These are phyloP conservation scores for Chlorociboria aeruginascens DNA, from an alignment of 495 filamentous ascomycete genomes.

Conservation along the genomic window DNA sequence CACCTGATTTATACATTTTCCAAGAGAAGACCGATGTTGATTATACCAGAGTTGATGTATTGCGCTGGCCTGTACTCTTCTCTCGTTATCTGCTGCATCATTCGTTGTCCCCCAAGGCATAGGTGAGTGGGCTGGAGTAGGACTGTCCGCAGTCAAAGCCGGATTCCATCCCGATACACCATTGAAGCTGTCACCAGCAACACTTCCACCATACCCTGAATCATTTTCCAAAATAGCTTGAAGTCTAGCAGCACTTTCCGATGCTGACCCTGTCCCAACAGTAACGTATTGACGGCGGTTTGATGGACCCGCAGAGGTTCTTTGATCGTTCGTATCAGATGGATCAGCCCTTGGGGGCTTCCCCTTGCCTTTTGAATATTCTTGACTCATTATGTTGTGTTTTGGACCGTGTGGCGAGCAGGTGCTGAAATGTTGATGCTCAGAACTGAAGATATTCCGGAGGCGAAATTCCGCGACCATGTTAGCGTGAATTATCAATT, in stretches of 20 bases:
- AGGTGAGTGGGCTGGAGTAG: constrained; percentile 46
- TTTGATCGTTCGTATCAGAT: constrained; percentile 14
- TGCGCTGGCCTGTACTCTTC: constrained; percentile 29
- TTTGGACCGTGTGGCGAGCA: constrained; percentile 3
- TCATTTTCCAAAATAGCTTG: constrained; percentile 72
- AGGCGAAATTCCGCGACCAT: background rate
- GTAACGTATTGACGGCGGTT: constrained; percentile 54
- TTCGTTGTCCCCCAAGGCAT: constrained; percentile 34
- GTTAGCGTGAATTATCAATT: background rate
- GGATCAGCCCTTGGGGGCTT: constrained; percentile 28
- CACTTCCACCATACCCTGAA: constrained; percentile 83
- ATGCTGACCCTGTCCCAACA: constrained; percentile 70
- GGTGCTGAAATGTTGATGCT: constrained; percentile 5
- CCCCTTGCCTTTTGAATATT: constrained; percentile 44
- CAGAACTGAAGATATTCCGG: background rate
- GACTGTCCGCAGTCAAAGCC: constrained; percentile 54
- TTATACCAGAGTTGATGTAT: constrained; percentile 58
- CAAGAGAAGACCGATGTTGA: constrained; percentile 75
- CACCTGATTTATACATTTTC: constrained; percentile 69
- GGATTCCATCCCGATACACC: constrained; percentile 31
- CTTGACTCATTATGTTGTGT: constrained; percentile 53
- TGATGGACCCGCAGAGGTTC: background rate
- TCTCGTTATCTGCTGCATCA: constrained; percentile 29
- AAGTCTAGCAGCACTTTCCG: constrained; percentile 52
- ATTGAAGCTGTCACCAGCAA: constrained; percentile 38